Evolutionary conservation across 768 basidiomycete species (phyloP), one percentile per base, ranked within the genome.

Genomic region (Boletus rex-veris): DNA sequence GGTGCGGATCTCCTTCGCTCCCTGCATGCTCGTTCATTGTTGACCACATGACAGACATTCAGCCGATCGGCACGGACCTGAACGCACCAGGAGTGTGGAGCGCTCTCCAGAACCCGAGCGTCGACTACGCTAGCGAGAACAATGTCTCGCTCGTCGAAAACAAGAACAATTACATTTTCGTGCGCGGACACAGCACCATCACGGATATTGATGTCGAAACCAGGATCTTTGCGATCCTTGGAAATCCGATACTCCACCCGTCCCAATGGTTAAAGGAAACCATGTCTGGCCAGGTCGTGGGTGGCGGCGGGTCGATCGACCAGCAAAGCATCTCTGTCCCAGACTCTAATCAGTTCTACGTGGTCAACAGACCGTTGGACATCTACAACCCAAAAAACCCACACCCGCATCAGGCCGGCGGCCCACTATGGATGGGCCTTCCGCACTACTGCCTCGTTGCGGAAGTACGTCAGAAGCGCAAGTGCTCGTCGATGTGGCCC

Each of bases 381-480:
- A 11, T 53, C 33, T 24, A 54, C 21, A 12, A 53, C 42, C 39
- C 46, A 0, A 33, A 44, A n/a, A n/a, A n/a, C n/a, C n/a, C n/a
- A n/a, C n/a, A n/a, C 11, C 51, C 51, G 12, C 15, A 10, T 14
- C 1, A 35, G 2, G 5, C 1, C 16, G 15, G 37, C 7, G 37
- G 18, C 8, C 3, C 43, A 30, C n/a, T 15, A 31, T 45, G 41
- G 49, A 14, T 5, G 4, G 12, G 5, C 21, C 12, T 3, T 4
- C 24, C 33, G 16, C 55, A 57, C 39, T 57, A 50, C 35, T 57
- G 56, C 15, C 3, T 50, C 28, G 6, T 54, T 26, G 56, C 42
- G 10, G 56, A 57, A 41, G 43, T 37, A 15, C 56, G 52, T n/a
- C 56, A 57, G 56, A 57, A 57, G 39, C 52, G 48, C 43, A 45